Percentiles rank a stretch among this genome's conserved stretches.
Evolutionary conservation across 495 filamentous ascomycete species (phyloP).

Genomic region (Neurospora tetraspora): DNA sequence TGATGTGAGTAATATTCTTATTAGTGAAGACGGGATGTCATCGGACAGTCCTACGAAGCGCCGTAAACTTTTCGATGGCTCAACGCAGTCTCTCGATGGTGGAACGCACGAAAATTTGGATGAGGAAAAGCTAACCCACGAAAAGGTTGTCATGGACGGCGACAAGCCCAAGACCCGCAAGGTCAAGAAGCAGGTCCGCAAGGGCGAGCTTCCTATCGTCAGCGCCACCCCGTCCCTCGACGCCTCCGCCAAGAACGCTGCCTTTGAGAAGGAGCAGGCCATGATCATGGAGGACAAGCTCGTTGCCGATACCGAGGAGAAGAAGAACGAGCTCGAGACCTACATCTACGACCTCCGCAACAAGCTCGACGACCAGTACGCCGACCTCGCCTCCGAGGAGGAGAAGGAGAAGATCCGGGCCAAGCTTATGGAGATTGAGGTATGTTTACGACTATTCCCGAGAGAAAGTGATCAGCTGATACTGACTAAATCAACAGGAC

Average conservation of each 20-base stretch:
- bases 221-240: slow-evolving; percentile 75
- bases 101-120: not conserved
- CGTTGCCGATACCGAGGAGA: slow-evolving; percentile 95
- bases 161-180: slow-evolving; percentile 88
- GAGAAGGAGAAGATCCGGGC: slow-evolving; percentile 78
- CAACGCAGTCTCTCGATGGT: not conserved
- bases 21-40: not conserved
- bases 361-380: slow-evolving; percentile 85
- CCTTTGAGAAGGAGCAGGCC: slow-evolving; percentile 68
- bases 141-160: slow-evolving; percentile 53
- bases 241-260: slow-evolving; percentile 48
- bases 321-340: slow-evolving; percentile 98
- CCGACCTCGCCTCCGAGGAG: slow-evolving; percentile 79
- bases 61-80: not conserved
- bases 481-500: slow-evolving; percentile 47
- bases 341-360: slow-evolving; percentile 93
- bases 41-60: slow-evolving; percentile 1
- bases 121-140: not conserved
- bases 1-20: slow-evolving; percentile 51
- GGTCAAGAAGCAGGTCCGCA: slow-evolving; percentile 99
- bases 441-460: slow-evolving; percentile 33
- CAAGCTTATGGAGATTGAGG: slow-evolving; percentile 76
- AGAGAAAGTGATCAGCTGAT: not conserved
- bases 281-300: slow-evolving; percentile 99
- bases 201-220: slow-evolving; percentile 87